A percentile compares a stretch with the other conserved stretches of the same genome.
These are phyloP conservation scores for Mucor plumbeus DNA, from an alignment of 371 early-diverging fungal species.

Conservation along the genomic window DNA sequence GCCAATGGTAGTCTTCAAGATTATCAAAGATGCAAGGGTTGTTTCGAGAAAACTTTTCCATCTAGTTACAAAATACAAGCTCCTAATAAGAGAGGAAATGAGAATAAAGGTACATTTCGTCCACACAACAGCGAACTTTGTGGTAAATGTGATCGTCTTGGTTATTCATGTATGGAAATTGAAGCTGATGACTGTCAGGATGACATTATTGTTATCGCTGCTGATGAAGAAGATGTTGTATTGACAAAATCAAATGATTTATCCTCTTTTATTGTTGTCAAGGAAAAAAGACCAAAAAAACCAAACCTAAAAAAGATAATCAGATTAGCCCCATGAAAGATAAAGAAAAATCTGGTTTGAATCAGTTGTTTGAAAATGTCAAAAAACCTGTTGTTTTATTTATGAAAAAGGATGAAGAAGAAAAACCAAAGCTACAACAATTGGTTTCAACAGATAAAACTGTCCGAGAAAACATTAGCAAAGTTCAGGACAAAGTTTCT, in stretches of 20 bases:
- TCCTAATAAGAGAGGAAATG: conserved; percentile 9
- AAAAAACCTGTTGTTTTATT: not conserved
- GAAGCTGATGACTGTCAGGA: too few relatives aligned
- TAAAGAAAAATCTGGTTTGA: not conserved
- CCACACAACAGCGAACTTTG: conserved; percentile 5
- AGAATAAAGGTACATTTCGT: not conserved
- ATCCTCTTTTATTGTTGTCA: not conserved
- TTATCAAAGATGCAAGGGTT: too few relatives aligned
- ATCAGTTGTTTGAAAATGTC: not conserved
- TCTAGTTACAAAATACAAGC: not conserved
- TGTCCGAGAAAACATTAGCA: not conserved
- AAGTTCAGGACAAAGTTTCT: not conserved
- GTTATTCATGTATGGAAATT: too few relatives aligned
- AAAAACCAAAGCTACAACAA: not conserved
- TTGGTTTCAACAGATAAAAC: not conserved
- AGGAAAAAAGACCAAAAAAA: not conserved
- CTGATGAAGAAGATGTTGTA: not conserved
- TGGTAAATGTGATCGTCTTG: not conserved
- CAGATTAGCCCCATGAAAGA: not conserved
- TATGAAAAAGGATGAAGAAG: not conserved
- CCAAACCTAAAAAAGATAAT: not conserved
- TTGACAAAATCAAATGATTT: not conserved
- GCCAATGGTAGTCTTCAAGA: too few relatives aligned
- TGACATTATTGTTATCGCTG: not conserved
- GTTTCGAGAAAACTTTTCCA: too few relatives aligned